A percentile compares a stretch with the other conserved stretches of the same genome.
Conservation (phyloP, 2,329 filamentous ascomycete species). For the Claviceps paspali region DNA sequence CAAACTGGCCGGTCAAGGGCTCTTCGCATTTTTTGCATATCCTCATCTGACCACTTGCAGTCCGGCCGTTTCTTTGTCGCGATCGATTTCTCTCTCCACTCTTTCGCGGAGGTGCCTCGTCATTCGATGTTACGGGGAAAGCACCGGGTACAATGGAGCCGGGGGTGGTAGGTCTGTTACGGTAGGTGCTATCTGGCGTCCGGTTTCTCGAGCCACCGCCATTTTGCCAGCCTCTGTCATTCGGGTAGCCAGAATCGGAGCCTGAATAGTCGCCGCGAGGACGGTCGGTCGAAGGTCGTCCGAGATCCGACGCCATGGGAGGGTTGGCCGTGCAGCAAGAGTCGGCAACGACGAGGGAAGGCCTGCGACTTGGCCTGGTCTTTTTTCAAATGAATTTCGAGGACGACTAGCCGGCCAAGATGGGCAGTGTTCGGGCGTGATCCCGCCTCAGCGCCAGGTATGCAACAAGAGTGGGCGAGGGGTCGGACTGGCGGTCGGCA, state of each 20-base stretch:
- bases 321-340: conserved; percentile 4
- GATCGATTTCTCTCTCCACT: conserved; percentile 45
- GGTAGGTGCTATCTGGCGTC: conserved; percentile 22
- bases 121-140: conserved; percentile 17
- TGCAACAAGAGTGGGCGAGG: conserved; percentile 18
- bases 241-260: conserved; percentile 17
- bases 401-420: not conserved
- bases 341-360: not conserved
- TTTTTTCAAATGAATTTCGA: conserved; percentile 10
- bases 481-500: conserved; percentile 20
- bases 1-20: conserved; percentile 84
- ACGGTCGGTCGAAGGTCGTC: conserved; percentile 24
- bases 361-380: conserved; percentile 6
- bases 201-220: conserved; percentile 15
- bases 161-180: conserved; percentile 19
- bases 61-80: conserved; percentile 35
- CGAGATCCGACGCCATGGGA: conserved; percentile 32
- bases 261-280: conserved; percentile 15
- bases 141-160: conserved; percentile 18
- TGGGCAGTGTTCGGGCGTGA: not conserved
- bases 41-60: conserved; percentile 44
- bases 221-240: conserved; percentile 23
- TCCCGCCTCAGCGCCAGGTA: conserved; percentile 17
- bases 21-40: conserved; percentile 80
- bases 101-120: conserved; percentile 28